These are phyloP conservation scores for Neurospora sp. DNA, from an alignment of 495 filamentous ascomycete species.

Conservation along the genomic window DNA sequence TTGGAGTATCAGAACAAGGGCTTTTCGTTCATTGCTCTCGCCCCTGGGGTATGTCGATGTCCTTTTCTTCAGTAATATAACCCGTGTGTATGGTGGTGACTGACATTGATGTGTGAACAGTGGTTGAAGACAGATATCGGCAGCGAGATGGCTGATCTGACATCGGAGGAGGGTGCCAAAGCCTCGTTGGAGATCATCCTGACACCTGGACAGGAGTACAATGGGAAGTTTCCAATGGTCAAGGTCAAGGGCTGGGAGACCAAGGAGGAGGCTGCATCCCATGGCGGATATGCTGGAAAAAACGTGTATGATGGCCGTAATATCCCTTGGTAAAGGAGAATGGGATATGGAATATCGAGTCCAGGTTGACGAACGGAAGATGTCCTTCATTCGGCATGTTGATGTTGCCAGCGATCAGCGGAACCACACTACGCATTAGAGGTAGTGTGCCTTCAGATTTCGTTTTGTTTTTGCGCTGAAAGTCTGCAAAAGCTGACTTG, in stretches of 20 bases:
- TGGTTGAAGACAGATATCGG: conserved; percentile 1
- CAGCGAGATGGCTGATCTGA: conserved; percentile 32
- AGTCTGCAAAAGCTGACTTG: too few species aligned
- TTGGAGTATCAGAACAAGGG: conserved; percentile 28
- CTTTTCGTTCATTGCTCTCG: conserved; percentile 35
- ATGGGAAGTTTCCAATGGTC: conserved; percentile 38
- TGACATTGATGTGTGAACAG: not conserved
- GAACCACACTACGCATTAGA: too few species aligned
- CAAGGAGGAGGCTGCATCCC: not conserved
- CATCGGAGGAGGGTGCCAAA: conserved; percentile 31
- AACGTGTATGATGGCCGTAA: conserved; percentile 4
- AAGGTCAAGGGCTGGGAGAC: conserved; percentile 34
- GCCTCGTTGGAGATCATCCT: conserved; percentile 37
- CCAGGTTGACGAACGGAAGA: too few species aligned
- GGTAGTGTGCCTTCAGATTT: too few species aligned
- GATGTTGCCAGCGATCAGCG: too few species aligned
- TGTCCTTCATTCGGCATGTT: too few species aligned
- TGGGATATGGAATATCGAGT: too few species aligned
- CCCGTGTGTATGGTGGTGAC: not conserved
- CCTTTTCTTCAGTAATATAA: not conserved
- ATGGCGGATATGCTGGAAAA: not conserved
- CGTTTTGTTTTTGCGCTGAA: too few species aligned
- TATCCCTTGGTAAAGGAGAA: not conserved
- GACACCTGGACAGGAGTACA: conserved; percentile 22
- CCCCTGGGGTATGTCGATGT: conserved; percentile 30